Evolutionary conservation across 768 basidiomycete species (phyloP).

Genomic region (Lepiota venenata): DNA sequence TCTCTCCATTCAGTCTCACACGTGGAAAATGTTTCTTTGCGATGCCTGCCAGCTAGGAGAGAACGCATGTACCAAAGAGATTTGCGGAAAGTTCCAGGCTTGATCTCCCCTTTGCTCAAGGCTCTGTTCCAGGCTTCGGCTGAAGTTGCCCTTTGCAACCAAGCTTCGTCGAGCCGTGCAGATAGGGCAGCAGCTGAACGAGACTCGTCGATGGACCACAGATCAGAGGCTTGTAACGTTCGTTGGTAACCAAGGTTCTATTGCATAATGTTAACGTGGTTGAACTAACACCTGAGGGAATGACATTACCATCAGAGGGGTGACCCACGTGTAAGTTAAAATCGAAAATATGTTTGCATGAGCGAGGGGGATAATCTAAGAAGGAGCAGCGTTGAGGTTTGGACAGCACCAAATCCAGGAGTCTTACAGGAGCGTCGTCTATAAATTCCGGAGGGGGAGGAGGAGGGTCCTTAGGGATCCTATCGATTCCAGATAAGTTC

Average conservation of each 20-base stretch:
- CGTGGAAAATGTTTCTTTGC: conserved; percentile 20
- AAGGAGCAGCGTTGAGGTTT: not conserved
- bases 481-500: conserved; percentile 16
- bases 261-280: not conserved
- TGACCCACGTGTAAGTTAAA: conserved; percentile 66
- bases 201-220: conserved; percentile 61
- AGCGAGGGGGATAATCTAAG: conserved; percentile 53
- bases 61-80: conserved; percentile 39
- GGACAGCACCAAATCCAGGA: not conserved
- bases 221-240: conserved; percentile 69
- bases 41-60: conserved; percentile 20
- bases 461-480: conserved; percentile 59
- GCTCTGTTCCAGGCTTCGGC: conserved; percentile 56
- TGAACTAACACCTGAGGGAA: not conserved
- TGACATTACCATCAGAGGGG: conserved; percentile 45
- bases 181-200: conserved; percentile 50
- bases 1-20: conserved; percentile 44
- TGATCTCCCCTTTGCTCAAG: conserved; percentile 40
- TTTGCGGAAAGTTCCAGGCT: conserved; percentile 36
- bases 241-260: conserved; percentile 66
- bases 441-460: conserved; percentile 52
- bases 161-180: conserved; percentile 50
- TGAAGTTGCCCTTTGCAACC: conserved; percentile 41
- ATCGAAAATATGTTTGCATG: conserved; percentile 55
- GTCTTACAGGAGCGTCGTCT: conserved; percentile 47